Conservation (phyloP, 768 basidiomycete species). For the Trametes cingulata region DNA sequence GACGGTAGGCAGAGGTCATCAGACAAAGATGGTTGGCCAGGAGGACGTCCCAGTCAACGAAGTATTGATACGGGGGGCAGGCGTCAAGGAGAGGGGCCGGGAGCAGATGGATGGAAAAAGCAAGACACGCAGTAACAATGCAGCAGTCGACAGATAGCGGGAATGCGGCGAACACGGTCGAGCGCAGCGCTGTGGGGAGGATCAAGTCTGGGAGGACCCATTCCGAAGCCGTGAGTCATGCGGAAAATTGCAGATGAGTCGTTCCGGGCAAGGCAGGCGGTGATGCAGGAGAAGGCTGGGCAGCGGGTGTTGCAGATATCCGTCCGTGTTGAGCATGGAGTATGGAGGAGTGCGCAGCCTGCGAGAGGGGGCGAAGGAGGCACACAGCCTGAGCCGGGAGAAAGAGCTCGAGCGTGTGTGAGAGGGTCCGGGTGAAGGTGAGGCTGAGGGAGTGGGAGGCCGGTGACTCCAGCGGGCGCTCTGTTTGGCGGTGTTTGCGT, state of each 20-base stretch:
- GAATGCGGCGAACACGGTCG: background rate
- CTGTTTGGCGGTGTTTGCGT: constrained; percentile 20
- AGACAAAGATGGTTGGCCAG: constrained; percentile 12
- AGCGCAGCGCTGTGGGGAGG: background rate
- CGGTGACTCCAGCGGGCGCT: constrained; percentile 14
- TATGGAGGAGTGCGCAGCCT: background rate
- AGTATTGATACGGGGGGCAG: constrained; percentile 1
- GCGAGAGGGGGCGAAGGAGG: background rate
- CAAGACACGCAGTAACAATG: constrained; percentile 6
- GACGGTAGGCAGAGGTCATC: constrained; percentile 3
- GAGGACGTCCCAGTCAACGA: background rate
- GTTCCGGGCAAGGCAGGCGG: constrained; percentile 3
- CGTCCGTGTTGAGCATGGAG: background rate
- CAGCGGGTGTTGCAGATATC: background rate
- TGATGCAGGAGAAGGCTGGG: background rate
- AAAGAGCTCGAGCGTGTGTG: background rate
- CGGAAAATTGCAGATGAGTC: constrained; percentile 10
- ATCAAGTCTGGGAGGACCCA: background rate
- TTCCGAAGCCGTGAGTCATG: constrained; percentile 15
- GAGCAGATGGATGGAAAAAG: background rate
- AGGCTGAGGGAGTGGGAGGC: background rate
- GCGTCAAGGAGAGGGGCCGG: background rate
- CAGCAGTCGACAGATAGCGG: background rate
- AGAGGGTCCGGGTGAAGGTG: background rate
- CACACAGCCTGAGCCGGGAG: background rate